Base-by-base conservation (phyloP, 257 asterid species). In the Solanum pennellii region DNA sequence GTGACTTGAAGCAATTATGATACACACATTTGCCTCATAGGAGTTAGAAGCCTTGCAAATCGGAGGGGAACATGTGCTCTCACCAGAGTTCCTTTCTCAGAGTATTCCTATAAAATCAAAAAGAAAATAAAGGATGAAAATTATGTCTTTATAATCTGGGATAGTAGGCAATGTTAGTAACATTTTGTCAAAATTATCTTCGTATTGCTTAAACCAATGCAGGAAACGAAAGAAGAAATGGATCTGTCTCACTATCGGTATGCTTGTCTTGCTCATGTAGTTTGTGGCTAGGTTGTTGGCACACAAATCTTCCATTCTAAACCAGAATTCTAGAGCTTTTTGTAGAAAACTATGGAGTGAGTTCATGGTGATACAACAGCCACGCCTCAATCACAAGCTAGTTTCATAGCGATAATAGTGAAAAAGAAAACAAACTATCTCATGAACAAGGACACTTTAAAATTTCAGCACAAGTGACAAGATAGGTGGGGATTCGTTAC, bases 11-110 rank as follows among this genome's bases (percentile, higher is more conserved):
- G 39, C 37, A 83, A 62, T 91, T 93, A 92, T 15, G 96, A 89
- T n/a, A 86, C 92, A 7, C 90, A 90, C 72, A 89, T 93, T 88
- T 94, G 98, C 93, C 99, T 94, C 98, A 97, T 92, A 8, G 98
- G 98, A 27, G 96, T 97, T 83, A 95, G 98, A 88, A 95, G 94
- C 91, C 98, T 93, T 41, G 99, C 98, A 66, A 94, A 95, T 65
- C 98, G 98, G 72, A 97, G 98, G 45, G 99, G 99, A 68, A 97
- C 99, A 84, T 95, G 89, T 74, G 98, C 99, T 90, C 94, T 89
- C 45, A 97, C 92, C 87, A 94, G 49, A 66, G 98, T 92, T 90
- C 98, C 99, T 83, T 89, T 90, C 88, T 95, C 98, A 0, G 92
- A 91, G 89, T 95, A 95, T 89, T 94, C 98, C 98, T 97, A 73